Evolutionary conservation across 2,329 filamentous ascomycete species (phyloP).

Genomic region (Gnomoniopsis sp.): DNA sequence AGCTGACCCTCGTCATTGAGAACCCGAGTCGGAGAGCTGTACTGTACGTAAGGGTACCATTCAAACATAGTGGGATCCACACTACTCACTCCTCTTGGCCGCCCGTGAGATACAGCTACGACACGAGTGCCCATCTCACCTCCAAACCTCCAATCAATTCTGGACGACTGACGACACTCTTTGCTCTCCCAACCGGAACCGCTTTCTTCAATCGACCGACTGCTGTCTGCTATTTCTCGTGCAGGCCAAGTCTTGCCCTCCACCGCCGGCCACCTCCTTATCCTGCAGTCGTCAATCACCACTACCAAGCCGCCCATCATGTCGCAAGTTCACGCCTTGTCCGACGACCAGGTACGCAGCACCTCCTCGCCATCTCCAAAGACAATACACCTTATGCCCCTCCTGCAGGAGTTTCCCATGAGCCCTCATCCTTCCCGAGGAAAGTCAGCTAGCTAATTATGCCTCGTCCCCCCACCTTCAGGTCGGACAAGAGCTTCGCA

Average conservation of each 20-base stretch:
- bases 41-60: neutral
- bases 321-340: constrained; percentile 92
- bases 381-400: neutral
- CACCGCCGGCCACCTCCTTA: constrained; percentile 11
- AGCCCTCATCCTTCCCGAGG: constrained; percentile 12
- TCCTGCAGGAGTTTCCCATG: too few relatives aligned
- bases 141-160: neutral
- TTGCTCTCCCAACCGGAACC: neutral
- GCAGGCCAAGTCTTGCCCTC: neutral
- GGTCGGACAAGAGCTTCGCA: constrained; percentile 97
- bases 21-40: too few relatives aligned
- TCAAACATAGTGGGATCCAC: neutral
- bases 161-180: constrained; percentile 3
- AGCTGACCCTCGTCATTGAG: too few relatives aligned
- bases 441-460: constrained; percentile 7
- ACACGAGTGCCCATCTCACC: constrained; percentile 1
- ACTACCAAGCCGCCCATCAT: constrained; percentile 53
- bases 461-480: constrained; percentile 36
- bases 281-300: constrained; percentile 17
- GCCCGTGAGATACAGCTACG: constrained; percentile 12
- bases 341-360: constrained; percentile 83
- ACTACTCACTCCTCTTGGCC: neutral
- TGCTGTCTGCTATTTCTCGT: neutral
- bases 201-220: constrained; percentile 2
- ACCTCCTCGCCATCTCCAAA: neutral